Conservation (phyloP, 2,329 filamentous ascomycete species). For the Nemania sp. region DNA sequence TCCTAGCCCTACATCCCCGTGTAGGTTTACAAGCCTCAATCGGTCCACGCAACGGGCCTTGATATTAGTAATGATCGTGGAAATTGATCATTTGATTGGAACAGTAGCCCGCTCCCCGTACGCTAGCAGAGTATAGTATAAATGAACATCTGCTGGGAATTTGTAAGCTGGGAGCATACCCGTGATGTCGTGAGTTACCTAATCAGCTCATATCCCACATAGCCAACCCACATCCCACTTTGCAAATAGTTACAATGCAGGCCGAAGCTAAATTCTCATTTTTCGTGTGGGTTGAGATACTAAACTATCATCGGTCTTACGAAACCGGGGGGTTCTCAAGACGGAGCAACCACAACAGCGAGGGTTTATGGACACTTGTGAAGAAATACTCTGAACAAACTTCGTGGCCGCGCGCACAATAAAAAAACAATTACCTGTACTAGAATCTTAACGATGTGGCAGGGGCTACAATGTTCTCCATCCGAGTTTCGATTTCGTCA, state of each 20-base stretch:
- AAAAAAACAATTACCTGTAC: no score
- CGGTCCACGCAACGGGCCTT: background rate
- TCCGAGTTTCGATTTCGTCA: no score
- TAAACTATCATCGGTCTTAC: background rate
- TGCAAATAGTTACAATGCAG: no score
- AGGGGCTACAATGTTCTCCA: no score
- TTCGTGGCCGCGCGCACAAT: no score
- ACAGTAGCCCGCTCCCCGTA: background rate
- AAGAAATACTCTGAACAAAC: no score
- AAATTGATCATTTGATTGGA: background rate
- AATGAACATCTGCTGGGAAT: background rate
- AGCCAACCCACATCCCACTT: background rate
- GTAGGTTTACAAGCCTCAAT: background rate
- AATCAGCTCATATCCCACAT: background rate
- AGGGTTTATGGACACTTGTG: background rate
- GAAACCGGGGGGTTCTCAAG: constrained; percentile 7
- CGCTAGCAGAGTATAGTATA: background rate
- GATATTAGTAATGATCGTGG: background rate
- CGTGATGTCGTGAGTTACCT: background rate
- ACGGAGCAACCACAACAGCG: constrained; percentile 21
- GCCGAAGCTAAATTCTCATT: no score
- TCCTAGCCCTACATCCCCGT: background rate
- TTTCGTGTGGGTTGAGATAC: no score
- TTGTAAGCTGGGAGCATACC: background rate
- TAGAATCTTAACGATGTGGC: no score